Evolutionary conservation across 2,329 filamentous ascomycete genomes (phyloP).

Genomic region (Claviceps humidiphila): DNA sequence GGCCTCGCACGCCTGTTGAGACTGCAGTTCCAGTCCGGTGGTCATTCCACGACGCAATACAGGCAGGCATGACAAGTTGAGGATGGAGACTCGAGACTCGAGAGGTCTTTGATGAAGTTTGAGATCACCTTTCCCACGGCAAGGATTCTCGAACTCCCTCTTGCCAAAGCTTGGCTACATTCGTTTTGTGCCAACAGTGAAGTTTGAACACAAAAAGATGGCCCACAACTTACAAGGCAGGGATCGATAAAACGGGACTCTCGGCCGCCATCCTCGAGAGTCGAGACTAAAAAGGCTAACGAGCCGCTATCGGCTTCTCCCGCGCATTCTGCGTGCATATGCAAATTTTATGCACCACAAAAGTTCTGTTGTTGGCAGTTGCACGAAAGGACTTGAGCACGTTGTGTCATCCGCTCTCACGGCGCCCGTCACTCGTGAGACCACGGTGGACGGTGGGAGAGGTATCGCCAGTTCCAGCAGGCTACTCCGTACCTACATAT

Average conservation of each 20-base stretch:
- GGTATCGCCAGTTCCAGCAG: neutral
- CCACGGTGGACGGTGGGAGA: neutral
- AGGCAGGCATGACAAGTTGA: too few species aligned
- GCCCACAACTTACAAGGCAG: neutral
- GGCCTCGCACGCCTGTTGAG: too few species aligned
- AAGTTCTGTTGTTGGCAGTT: too few species aligned
- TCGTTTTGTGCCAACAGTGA: neutral
- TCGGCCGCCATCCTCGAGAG: neutral
- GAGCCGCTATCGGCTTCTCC: neutral
- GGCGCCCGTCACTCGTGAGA: neutral
- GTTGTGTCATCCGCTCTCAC: neutral
- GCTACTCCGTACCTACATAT: neutral
- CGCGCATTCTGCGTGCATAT: neutral
- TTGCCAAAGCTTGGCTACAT: too few species aligned
- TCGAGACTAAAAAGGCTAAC: neutral
- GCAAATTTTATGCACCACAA: neutral
- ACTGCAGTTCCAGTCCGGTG: neutral
- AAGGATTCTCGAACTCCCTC: too few species aligned
- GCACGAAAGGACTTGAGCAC: neutral
- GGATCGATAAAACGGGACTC: neutral
- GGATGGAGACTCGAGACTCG: too few species aligned
- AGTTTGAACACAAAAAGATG: neutral
- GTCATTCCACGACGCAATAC: neutral
- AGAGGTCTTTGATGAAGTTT: too few species aligned
- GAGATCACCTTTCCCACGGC: too few species aligned